phyloP scores from a whole-genome alignment of 192 early-diverging fungal species.

The Tieghemiomyces parasiticus region DNA sequence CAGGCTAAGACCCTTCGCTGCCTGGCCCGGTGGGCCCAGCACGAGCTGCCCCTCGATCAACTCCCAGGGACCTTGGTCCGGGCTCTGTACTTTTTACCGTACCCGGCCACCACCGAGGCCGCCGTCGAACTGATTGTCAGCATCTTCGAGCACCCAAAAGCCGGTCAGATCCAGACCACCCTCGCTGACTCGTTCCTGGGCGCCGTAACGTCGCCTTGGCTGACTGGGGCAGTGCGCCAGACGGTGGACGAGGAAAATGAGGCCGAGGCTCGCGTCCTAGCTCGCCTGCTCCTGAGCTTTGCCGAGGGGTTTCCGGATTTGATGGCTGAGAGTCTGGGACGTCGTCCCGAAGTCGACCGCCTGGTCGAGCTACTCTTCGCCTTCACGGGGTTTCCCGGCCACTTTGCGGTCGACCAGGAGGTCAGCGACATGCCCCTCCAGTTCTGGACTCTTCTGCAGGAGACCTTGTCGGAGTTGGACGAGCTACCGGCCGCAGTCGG shows the following conservation, averaged over 20 bases:
- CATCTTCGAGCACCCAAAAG: background rate
- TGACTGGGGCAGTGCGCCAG: background rate
- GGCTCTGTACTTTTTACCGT: background rate
- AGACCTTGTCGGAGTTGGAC: slow-evolving; percentile 39
- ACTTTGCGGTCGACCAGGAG: slow-evolving; percentile 49
- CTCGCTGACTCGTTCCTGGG: background rate
- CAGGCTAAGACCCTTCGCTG: background rate
- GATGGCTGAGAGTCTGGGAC: slow-evolving; percentile 27
- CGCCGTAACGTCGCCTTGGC: background rate
- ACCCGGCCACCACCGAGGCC: background rate
- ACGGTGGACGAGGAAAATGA: slow-evolving; percentile 30
- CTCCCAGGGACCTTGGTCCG: background rate
- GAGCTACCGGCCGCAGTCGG: slow-evolving; percentile 17
- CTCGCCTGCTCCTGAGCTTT: slow-evolving; percentile 33
- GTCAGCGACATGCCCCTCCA: slow-evolving; percentile 52
- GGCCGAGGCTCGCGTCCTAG: slow-evolving; percentile 22
- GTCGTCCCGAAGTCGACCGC: slow-evolving; percentile 22
- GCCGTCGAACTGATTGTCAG: background rate
- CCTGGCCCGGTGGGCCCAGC: background rate
- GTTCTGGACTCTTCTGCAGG: slow-evolving; percentile 61
- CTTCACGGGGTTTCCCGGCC: slow-evolving; percentile 51
- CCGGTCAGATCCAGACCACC: background rate
- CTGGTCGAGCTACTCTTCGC: slow-evolving; percentile 37
- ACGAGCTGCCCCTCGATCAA: background rate
- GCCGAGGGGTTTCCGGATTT: slow-evolving; percentile 40